Conservation (phyloP, 768 basidiomycete species). For the Punctularia strigosozonata region DNA sequence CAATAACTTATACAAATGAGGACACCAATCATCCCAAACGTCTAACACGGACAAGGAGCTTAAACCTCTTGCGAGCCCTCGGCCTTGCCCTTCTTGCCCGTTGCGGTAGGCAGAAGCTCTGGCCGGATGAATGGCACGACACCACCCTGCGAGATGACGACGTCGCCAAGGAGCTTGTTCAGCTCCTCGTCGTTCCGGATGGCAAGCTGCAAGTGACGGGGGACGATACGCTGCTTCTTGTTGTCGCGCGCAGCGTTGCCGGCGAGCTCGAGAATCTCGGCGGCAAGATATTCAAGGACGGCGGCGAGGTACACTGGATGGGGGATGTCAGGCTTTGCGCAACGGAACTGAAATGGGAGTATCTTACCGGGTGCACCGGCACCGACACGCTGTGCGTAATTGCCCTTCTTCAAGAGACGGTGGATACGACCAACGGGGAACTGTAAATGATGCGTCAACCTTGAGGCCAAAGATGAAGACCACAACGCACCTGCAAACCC, state of each 20-base stretch:
- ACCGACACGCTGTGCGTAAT: constrained; percentile 82
- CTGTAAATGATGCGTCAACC: no score
- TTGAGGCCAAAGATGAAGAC: no score
- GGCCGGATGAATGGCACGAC: constrained; percentile 53
- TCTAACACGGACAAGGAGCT: no score
- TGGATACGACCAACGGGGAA: constrained; percentile 92
- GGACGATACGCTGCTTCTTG: constrained; percentile 92
- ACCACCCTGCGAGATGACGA: constrained; percentile 77
- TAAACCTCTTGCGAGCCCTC: constrained; percentile 39
- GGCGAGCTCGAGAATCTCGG: constrained; percentile 88
- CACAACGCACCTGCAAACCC: no score
- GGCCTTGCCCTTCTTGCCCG: constrained; percentile 36
- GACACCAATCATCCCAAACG: no score
- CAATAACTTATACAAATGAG: no score
- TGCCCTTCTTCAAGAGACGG: constrained; percentile 78
- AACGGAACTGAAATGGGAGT: neutral
- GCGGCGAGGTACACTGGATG: constrained; percentile 73
- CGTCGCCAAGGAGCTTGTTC: constrained; percentile 73
- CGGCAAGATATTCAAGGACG: constrained; percentile 85
- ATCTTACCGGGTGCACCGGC: constrained; percentile 74
- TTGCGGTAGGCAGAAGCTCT: constrained; percentile 32
- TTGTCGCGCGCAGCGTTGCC: constrained; percentile 77
- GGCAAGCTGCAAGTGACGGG: constrained; percentile 85
- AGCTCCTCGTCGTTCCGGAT: constrained; percentile 86
- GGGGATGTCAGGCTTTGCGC: neutral